Base-by-base conservation (phyloP, 495 filamentous ascomycete species). In the Aeminium ludgeri region DNA sequence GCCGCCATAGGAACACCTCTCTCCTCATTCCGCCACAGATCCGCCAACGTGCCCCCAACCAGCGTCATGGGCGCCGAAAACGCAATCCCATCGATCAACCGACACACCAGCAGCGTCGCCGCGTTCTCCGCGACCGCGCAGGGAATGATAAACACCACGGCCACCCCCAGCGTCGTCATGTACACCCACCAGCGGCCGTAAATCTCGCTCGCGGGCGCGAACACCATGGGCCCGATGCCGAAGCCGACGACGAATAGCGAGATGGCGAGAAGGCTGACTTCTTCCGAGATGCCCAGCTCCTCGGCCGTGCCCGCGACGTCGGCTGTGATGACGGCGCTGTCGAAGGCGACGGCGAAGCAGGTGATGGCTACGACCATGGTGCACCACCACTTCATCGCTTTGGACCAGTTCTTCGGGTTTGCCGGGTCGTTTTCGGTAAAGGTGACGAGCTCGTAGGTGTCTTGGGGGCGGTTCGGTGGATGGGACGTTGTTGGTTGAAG, bases 221-320 rank as follows among this genome's bases (percentile, higher is more conserved):
- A 91, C 11, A 63, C 65, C 80, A 86, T 80, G n/a, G 83, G 82
- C 2, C 66, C 67, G 44, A 86, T 62, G 13, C 86, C 82, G 46
- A 87, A 86, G 1, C 44, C 37, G 25, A 51, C 20, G 30, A 54
- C 49, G 34, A 52, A 48, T n/a, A 85, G 59, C 0, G 78, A 76
- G 31, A 87, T 71, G 30, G 62, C 66, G 1, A 87, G 56, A 11
- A 83, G 56, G 29, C 74, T 70, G 10, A 78, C 78, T 59, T 82
- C 78, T 6, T 68, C 55, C 34, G 71, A 72, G 43, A 82, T 70
- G 36, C 65, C 34, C 44, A 86, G 84, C 16, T 68, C 62, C 12
- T 72, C 48, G 17, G 65, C 54, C 1, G 80, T 71, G 5, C 73
- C 73, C 18, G 54, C 59, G 13, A 86, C 57, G 41, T 78, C 79